Evolutionary conservation across 768 basidiomycete species (phyloP), one percentile per base, ranked within the genome.

Genomic region (Mycena rebaudengoi): DNA sequence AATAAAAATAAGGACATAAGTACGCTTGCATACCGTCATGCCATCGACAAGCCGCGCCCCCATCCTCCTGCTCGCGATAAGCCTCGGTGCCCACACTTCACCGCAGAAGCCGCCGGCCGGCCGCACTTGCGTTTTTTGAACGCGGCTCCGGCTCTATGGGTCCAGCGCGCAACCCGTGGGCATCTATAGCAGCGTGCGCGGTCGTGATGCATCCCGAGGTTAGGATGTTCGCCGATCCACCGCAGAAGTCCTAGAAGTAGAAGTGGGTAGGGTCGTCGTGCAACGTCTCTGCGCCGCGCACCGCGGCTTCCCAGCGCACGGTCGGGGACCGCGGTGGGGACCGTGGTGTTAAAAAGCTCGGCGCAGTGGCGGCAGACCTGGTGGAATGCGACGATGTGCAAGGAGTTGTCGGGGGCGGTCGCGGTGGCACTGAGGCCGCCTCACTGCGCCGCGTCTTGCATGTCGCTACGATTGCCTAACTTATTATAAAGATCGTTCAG

Each of bases 391-490:
- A 55, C 53, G 41, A 55, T 5, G 40, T 21, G 28, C 13, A 32
- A n/a, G n/a, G 30, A 11, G 7, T 29, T 28, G 18, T 41, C 41
- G 37, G 23, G 23, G 35, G 28, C 29, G 26, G n/a, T 21, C 12
- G 40, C 53, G 28, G 29, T 30, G 20, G 5, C 32, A 11, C 26
- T 28, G n/a, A 55, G 41, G 25, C 21, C 33, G 18, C 21, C 25
- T 35, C 44, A 58, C 75, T 76, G 29, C 85, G 83, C 89, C 89
- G 92, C 7, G 80, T 80, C 64, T 80, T 84, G 71, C 90, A 92
- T 0, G 91, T 91, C 3, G 83, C 75, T 64, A 90, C 85, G 56
- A 94, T 89, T 2, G 89, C 83, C 90, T n/a, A n/a, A n/a, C n/a
- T n/a, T n/a, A n/a, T n/a, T n/a, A n/a, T 93, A 51, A 0, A 18